These are phyloP conservation scores for Dothideomycetes sp. DNA, from an alignment of 2,329 filamentous ascomycete species.

Conservation along the genomic window DNA sequence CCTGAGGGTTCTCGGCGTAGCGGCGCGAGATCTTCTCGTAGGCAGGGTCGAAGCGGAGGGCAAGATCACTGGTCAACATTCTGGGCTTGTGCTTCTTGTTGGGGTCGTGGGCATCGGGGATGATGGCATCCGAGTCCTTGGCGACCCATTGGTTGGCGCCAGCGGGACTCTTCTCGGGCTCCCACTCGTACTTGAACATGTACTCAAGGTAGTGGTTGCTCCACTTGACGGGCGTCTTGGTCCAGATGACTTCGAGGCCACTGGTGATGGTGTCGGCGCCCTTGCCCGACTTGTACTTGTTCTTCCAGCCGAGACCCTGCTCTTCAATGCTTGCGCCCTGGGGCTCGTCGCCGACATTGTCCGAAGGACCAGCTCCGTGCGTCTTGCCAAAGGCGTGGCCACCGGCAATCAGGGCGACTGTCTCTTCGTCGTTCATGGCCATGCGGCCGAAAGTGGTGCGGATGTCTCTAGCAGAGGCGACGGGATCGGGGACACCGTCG, in stretches of 20 bases:
- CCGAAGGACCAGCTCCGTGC: slow-evolving; percentile 58
- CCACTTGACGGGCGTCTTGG: slow-evolving; percentile 66
- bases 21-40: slow-evolving; percentile 69
- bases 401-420: slow-evolving; percentile 67
- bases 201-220: slow-evolving; percentile 66
- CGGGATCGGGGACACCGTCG: slow-evolving; percentile 60
- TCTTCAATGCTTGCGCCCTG: slow-evolving; percentile 53
- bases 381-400: slow-evolving; percentile 76
- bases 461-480: slow-evolving; percentile 62
- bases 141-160: slow-evolving; percentile 71
- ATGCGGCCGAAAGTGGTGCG: slow-evolving; percentile 67
- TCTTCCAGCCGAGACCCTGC: slow-evolving; percentile 67
- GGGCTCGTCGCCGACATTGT: slow-evolving; percentile 59
- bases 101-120: slow-evolving; percentile 62
- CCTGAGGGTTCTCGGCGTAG: slow-evolving; percentile 59
- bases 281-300: slow-evolving; percentile 54
- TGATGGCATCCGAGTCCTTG: slow-evolving; percentile 55
- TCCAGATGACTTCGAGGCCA: slow-evolving; percentile 73
- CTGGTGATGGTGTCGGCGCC: slow-evolving; percentile 66
- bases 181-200: slow-evolving; percentile 71
- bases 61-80: slow-evolving; percentile 69
- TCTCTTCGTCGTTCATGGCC: slow-evolving; percentile 79
- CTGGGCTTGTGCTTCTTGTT: slow-evolving; percentile 64
- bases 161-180: slow-evolving; percentile 63
- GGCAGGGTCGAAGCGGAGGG: slow-evolving; percentile 59